Evolutionary conservation across 2,329 filamentous ascomycete species (phyloP).

Genomic region (Colletotrichum filicis): DNA sequence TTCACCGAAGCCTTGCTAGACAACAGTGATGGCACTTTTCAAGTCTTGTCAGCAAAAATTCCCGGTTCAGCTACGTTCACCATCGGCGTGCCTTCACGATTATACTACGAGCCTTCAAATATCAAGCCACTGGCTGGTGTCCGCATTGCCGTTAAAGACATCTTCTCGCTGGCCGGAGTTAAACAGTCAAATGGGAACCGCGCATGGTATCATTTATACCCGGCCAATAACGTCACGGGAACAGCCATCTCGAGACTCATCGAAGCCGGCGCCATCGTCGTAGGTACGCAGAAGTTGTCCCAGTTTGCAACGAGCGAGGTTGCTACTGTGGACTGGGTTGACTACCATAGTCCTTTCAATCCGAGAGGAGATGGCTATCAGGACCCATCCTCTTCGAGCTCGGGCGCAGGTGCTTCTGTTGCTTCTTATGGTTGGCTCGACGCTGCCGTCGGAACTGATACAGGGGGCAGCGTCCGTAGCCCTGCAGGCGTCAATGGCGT

Average conservation of each 20-base stretch:
- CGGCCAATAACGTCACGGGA: conserved; percentile 58
- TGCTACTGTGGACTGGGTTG: conserved; percentile 61
- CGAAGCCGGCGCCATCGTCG: conserved; percentile 65
- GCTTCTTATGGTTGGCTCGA: conserved; percentile 39
- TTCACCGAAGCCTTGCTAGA: conserved; percentile 32
- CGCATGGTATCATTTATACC: conserved; percentile 68
- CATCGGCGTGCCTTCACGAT: conserved; percentile 63
- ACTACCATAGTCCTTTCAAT: conserved; percentile 55
- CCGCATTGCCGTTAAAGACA: conserved; percentile 69
- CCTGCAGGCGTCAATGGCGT: conserved; percentile 54
- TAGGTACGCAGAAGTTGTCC: conserved; percentile 58
- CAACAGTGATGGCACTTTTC: neutral
- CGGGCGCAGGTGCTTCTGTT: conserved; percentile 44
- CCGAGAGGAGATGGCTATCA: conserved; percentile 60
- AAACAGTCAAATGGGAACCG: conserved; percentile 66
- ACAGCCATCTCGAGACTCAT: conserved; percentile 66
- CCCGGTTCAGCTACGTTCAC: conserved; percentile 28
- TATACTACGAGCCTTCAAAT: conserved; percentile 61
- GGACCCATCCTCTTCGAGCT: conserved; percentile 57
- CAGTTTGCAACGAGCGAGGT: conserved; percentile 57
- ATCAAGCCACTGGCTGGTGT: conserved; percentile 62
- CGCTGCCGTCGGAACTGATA: conserved; percentile 36
- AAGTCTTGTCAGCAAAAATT: conserved; percentile 27
- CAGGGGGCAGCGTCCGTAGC: conserved; percentile 54
- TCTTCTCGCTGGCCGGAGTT: conserved; percentile 65